Evolutionary conservation across 805 yeast genomes (phyloP).

Genomic region (Lipomyces yamadae): DNA sequence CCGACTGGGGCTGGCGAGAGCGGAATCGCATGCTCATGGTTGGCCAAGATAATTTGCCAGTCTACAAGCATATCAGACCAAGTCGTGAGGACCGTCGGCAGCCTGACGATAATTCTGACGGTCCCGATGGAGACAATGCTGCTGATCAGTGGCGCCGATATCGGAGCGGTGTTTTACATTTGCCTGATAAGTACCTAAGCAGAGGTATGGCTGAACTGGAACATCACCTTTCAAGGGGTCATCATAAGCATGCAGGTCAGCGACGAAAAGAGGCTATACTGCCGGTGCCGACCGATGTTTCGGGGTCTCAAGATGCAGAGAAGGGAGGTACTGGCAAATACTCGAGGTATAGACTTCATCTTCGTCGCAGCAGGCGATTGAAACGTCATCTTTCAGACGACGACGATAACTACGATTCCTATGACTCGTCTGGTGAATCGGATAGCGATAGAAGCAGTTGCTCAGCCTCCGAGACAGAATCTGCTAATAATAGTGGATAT

Average conservation of each 20-base stretch:
- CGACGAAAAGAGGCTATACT: neutral
- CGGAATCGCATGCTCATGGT: slow-evolving; percentile 30
- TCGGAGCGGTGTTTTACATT: neutral
- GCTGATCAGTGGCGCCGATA: neutral
- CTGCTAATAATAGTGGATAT: neutral
- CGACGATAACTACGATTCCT: slow-evolving; percentile 12
- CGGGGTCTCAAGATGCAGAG: neutral
- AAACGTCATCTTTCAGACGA: neutral
- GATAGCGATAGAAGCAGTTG: neutral
- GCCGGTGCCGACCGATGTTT: neutral
- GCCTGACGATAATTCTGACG: neutral
- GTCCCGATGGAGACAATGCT: neutral
- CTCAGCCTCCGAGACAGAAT: slow-evolving; percentile 5
- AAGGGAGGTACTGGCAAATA: slow-evolving; percentile 10
- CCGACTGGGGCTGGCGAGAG: slow-evolving; percentile 37
- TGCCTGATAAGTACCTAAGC: slow-evolving; percentile 5
- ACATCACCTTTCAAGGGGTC: neutral
- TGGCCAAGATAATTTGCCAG: slow-evolving; percentile 25
- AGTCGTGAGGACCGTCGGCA: neutral
- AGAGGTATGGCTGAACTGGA: slow-evolving; percentile 4
- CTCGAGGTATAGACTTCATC: slow-evolving; percentile 15
- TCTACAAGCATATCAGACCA: slow-evolving; percentile 15
- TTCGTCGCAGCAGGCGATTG: slow-evolving; percentile 12
- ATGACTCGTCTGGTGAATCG: slow-evolving; percentile 9
- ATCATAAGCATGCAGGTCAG: neutral